These are phyloP conservation scores for Dacryopinax primogenitus DNA, from an alignment of 768 basidiomycete species.

Conservation along the genomic window DNA sequence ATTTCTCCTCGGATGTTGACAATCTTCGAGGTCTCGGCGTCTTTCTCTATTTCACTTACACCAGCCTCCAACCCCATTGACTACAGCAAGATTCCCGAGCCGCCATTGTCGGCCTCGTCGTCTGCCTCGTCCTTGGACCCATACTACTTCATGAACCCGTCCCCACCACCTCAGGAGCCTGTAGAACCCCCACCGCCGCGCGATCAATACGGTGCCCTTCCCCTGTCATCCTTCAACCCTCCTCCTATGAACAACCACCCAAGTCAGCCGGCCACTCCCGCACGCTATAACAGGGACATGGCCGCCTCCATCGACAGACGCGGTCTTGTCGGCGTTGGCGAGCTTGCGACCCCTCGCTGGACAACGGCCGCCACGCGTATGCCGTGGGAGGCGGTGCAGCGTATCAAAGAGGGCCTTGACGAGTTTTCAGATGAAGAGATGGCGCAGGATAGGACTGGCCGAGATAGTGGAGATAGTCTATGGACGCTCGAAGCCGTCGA, in stretches of 20 bases:
- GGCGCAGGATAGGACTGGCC: constrained; percentile 28
- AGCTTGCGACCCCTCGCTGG: constrained; percentile 95
- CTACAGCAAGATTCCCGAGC: constrained; percentile 4
- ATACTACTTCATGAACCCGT: constrained; percentile 68
- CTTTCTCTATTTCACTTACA: background rate
- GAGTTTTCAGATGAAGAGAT: constrained; percentile 22
- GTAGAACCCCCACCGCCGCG: background rate
- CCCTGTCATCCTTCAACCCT: constrained; percentile 9
- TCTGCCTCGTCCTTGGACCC: constrained; percentile 74
- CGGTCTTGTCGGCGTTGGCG: constrained; percentile 85
- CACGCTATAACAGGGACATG: constrained; percentile 41
- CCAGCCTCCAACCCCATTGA: background rate
- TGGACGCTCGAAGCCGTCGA: constrained; percentile 84
- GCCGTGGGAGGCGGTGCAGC: constrained; percentile 2
- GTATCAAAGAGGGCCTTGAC: constrained; percentile 17
- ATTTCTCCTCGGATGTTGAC: background rate
- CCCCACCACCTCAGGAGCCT: constrained; percentile 32
- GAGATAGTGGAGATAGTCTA: constrained; percentile 45
- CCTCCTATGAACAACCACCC: constrained; percentile 17
- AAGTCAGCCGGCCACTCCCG: constrained; percentile 55
- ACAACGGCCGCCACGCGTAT: constrained; percentile 11
- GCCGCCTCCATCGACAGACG: constrained; percentile 63
- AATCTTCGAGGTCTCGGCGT: constrained; percentile 1
- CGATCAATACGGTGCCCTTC: constrained; percentile 10
- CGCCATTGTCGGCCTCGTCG: constrained; percentile 30